These are phyloP conservation scores for Rosa persica DNA, from an alignment of 306 rosid species.

Conservation along the genomic window DNA sequence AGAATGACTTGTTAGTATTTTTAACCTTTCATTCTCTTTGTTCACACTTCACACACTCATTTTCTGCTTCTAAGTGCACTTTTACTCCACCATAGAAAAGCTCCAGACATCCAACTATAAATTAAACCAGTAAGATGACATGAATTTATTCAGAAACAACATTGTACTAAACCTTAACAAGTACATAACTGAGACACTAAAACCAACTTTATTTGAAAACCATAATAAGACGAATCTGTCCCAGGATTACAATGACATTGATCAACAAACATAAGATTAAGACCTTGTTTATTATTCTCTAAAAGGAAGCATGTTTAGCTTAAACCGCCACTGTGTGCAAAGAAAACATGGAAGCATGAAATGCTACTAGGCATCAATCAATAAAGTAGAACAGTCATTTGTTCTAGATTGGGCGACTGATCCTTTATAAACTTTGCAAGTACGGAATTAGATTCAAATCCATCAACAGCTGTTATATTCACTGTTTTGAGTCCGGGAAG, in stretches of 20 bases:
- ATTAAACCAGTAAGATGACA: neutral
- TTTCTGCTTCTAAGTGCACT: neutral
- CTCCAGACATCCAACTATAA: neutral
- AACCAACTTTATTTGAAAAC: neutral
- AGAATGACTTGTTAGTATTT: conserved; percentile 20
- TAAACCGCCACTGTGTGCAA: neutral
- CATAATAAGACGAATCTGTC: neutral
- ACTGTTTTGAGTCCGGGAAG: conserved; percentile 19
- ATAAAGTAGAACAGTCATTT: neutral
- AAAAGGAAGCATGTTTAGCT: neutral
- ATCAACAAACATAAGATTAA: neutral
- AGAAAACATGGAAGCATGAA: neutral
- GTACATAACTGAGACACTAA: neutral
- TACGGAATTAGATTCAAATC: neutral
- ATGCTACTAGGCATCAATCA: neutral
- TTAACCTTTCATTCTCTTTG: neutral
- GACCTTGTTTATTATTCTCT: neutral
- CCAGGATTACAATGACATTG: neutral
- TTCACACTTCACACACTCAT: neutral
- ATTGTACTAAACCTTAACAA: neutral
- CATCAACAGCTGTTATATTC: conserved; percentile 12
- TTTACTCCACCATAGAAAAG: neutral
- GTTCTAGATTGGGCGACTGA: conserved; percentile 21
- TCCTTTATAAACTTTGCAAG: conserved; percentile 16
- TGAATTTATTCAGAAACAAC: neutral